phyloP scores from a whole-genome alignment of 2,329 filamentous ascomycete genomes.

The Paecilomyces sp. region DNA sequence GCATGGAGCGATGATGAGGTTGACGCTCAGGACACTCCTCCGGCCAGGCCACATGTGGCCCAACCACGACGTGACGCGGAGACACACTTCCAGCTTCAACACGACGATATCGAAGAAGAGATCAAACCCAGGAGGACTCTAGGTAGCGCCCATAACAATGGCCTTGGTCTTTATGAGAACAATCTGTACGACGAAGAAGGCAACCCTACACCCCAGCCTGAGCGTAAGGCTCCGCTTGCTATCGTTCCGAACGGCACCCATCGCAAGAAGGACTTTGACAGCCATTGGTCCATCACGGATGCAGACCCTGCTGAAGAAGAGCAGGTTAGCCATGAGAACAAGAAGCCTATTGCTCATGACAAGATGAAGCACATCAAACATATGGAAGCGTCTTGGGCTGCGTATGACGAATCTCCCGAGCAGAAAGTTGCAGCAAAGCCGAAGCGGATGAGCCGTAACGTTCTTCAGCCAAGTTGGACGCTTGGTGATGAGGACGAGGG shows the following conservation, averaged over 20 bases:
- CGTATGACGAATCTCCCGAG: slow-evolving; percentile 30
- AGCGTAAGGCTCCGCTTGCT: slow-evolving; percentile 44
- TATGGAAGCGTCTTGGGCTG: slow-evolving; percentile 57
- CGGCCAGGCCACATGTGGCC: slow-evolving; percentile 49
- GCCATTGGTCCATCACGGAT: slow-evolving; percentile 72
- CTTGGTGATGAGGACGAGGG: slow-evolving; percentile 31
- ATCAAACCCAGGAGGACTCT: slow-evolving; percentile 27
- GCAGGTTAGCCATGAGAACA: slow-evolving; percentile 33
- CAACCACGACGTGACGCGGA: slow-evolving; percentile 73
- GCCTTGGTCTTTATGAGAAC: slow-evolving; percentile 68
- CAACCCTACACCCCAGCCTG: slow-evolving; percentile 20
- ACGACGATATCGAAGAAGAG: slow-evolving; percentile 57
- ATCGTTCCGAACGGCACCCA: slow-evolving; percentile 67
- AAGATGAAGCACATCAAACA: slow-evolving; percentile 64
- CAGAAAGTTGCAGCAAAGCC: slow-evolving; percentile 16
- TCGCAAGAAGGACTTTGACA: slow-evolving; percentile 67
- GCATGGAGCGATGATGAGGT: slow-evolving; percentile 66
- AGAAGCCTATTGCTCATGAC: slow-evolving; percentile 47
- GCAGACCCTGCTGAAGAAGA: slow-evolving; percentile 21
- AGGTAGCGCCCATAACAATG: slow-evolving; percentile 56
- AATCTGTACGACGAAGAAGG: slow-evolving; percentile 61
- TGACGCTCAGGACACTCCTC: slow-evolving; percentile 23
- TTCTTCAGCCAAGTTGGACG: slow-evolving; percentile 34
- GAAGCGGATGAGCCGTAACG: slow-evolving; percentile 16
- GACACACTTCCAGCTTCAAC: slow-evolving; percentile 74